These are phyloP conservation scores for Tausonia pullulans DNA, from an alignment of 1,284 basidiomycete genomes.

Conservation along the genomic window DNA sequence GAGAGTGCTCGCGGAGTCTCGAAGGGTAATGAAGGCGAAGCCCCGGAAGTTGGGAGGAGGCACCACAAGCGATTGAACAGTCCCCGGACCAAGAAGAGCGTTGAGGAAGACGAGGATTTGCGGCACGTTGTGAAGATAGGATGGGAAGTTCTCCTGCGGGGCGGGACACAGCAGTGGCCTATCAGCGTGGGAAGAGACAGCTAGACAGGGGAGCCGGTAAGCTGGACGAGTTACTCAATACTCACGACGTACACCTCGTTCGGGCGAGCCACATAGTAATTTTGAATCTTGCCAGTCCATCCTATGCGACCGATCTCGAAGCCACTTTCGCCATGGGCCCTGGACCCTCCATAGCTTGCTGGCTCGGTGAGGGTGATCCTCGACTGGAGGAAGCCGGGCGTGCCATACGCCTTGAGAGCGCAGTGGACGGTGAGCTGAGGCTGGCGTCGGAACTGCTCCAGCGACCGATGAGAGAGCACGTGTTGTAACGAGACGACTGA, in stretches of 20 bases:
- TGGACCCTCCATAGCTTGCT: not conserved
- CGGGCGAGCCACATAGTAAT: not conserved
- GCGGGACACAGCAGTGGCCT: not conserved
- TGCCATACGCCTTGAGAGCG: not conserved
- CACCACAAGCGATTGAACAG: not conserved
- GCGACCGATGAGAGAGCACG: not conserved
- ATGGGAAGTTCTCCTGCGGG: not conserved
- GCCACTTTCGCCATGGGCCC: not conserved
- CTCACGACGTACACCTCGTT: not conserved
- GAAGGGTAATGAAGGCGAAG: not conserved
- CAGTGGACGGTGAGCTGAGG: not conserved
- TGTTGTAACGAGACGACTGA: not conserved
- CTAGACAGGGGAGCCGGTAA: too few relatives aligned
- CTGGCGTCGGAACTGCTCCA: not conserved
- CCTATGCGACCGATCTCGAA: not conserved
- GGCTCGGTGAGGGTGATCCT: constrained; percentile 1
- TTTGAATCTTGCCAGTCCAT: not conserved
- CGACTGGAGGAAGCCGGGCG: not conserved
- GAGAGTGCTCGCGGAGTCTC: not conserved
- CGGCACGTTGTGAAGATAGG: not conserved
- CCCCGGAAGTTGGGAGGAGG: not conserved
- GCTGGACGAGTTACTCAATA: not conserved
- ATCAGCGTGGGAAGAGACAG: not conserved
- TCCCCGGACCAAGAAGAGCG: not conserved
- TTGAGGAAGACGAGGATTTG: not conserved